Base-by-base conservation (phyloP, 495 filamentous ascomycete genomes). In the Schizothecium vesticola region DNA sequence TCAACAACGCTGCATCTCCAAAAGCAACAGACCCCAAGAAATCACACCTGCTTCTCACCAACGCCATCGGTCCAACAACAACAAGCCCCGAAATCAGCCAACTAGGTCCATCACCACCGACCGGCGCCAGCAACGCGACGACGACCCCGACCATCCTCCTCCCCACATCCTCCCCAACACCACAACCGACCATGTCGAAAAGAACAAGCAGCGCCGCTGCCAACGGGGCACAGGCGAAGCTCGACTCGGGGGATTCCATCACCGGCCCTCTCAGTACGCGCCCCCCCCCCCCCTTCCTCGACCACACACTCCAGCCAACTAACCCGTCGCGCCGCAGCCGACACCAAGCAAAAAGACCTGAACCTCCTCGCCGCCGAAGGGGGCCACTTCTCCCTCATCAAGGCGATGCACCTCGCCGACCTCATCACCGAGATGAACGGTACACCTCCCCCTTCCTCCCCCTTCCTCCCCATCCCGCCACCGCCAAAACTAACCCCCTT, bases 361-460 rank as follows among this genome's bases (percentile, higher is more conserved):
- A 51, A 51, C 43, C 16, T 97, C 63, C 90, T 97, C 59, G 87
- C 87, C 26, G 81, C 87, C 64, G 87, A 92, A 59, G 85, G 87
- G 31, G 92, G 92, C 24, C 93, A 97, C 75, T 87, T 87, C 76
- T 83, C 83, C 25, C 77, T 87, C 68, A 75, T 87, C 67, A 92
- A 90, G 76, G 92, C 94, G 67, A 84, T 98, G 69, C 95, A 99
- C 76, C 87, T 98, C 67, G 95, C 95, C 21, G 95, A 99, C 80
- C 82, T 96, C 56, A 96, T 99, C 72, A 99, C 95, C 26, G 93
- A 96, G 75, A 80, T 98, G 58, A 99, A 99, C 79, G 93, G 94
- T 96, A 84, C 36, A 73, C 51, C 21, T n/a, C 26, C 28, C 62
- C 55, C 36, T 51, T 29, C n/a, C n/a, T 19, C 23, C 12, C 56